Conservation (phyloP, 192 early-diverging fungal species). For the Podila epigama region DNA sequence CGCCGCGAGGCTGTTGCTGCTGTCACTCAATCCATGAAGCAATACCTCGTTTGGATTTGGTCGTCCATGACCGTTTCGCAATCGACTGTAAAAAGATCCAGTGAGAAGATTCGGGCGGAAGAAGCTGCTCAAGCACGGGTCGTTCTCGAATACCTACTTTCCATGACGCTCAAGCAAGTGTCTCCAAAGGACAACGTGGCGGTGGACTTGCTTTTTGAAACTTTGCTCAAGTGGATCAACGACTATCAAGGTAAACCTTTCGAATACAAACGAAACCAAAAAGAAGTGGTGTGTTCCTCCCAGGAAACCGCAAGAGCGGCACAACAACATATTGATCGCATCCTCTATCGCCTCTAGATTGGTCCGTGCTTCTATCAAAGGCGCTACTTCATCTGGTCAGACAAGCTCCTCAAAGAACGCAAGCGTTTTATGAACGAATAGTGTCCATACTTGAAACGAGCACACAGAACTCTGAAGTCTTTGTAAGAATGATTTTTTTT, state of each 20-base stretch:
- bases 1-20: conserved; percentile 1
- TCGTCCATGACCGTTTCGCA: neutral
- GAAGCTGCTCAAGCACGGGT: conserved; percentile 6
- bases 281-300: too few relatives aligned
- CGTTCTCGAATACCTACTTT: conserved; percentile 11
- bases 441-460: conserved; percentile 7
- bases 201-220: conserved; percentile 4
- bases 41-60: conserved; percentile 19
- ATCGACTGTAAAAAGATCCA: neutral
- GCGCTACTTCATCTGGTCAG: conserved; percentile 25
- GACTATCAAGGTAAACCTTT: conserved; percentile 22
- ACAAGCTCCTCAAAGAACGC: conserved; percentile 7
- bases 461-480: conserved; percentile 5
- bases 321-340: too few relatives aligned
- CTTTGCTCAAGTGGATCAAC: conserved; percentile 22
- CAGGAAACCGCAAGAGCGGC: too few relatives aligned
- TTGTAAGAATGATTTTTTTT: conserved; percentile 15
- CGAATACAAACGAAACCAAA: neutral
- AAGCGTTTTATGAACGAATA: conserved; percentile 2
- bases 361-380: conserved; percentile 17
- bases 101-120: neutral
- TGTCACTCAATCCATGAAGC: conserved; percentile 23
- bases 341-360: conserved; percentile 6
- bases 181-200: neutral
- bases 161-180: conserved; percentile 11